Evolutionary conservation across 768 basidiomycete species (phyloP), one percentile per base, ranked within the genome.

Genomic region (Rhodotorula diobovata): DNA sequence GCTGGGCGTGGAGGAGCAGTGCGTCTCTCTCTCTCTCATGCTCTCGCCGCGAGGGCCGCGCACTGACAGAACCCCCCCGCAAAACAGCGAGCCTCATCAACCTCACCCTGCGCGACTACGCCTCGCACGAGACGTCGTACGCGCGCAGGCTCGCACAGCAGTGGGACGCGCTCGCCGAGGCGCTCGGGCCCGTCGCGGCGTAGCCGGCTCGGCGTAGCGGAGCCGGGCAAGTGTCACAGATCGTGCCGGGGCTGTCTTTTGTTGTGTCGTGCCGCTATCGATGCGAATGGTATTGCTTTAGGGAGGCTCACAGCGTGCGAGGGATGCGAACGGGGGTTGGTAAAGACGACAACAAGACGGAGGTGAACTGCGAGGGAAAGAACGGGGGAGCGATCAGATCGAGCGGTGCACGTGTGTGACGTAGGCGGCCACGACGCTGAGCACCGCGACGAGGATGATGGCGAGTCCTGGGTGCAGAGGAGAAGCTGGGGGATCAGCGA

Each of bases 1-100:
- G 63, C 14, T 75, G 61, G 61, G 55, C 62, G 21, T 60, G 62
- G 23, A 34, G 68, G 35, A 45, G 15, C 32, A 68, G 70, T 71
- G 56, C 43, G 70, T 69, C 9, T 21, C 23, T 20, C 43, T 68
- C 39, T 59, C 50, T 28, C 35, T 62, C 57, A 25, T 37, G 34
- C 46, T 12, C 14, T 50, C 32, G 16, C 32, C 45, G 7, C 28
- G 60, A 14, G 2, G 15, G 20, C 4, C 46, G 20, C 21, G 18
- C 43, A 11, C 46, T 48, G 46, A 48, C 46, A 18, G 20, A 11
- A 2, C 46, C 2, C 18, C 4, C 4, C 14, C 37, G 46, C 35
- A 1, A 20, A 0, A 34, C 67, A 68, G 67, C 61, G 35, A 57
- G 60, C 15, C 48, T 66, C 48, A 21, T 71, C 10, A 32, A 48